phyloP scores from a whole-genome alignment of 2,329 filamentous ascomycete species.

The Aspergillus piperis region DNA sequence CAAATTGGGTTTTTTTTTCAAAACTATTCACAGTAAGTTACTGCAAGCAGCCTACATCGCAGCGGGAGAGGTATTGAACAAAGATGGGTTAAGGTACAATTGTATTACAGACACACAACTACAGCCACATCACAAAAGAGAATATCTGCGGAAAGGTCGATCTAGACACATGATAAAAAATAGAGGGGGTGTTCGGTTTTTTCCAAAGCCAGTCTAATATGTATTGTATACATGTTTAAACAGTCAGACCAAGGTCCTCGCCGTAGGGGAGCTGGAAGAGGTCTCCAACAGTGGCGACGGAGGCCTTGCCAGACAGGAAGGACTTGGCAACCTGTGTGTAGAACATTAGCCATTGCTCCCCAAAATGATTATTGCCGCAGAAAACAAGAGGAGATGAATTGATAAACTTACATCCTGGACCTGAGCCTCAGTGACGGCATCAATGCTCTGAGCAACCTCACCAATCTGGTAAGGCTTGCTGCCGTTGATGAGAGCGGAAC shows the following conservation, averaged over 20 bases:
- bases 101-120: conserved; percentile 44
- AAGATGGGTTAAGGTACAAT: conserved; percentile 37
- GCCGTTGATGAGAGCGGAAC: conserved; percentile 77
- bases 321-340: conserved; percentile 74
- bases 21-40: neutral
- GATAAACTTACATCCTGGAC: conserved; percentile 73
- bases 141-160: conserved; percentile 38
- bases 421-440: conserved; percentile 78
- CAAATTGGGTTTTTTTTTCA: neutral
- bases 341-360: conserved; percentile 6
- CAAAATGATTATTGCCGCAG: neutral
- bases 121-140: conserved; percentile 38
- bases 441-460: conserved; percentile 74
- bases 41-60: neutral
- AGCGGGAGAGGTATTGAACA: neutral
- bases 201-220: conserved; percentile 37
- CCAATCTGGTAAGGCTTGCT: conserved; percentile 82
- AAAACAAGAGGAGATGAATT: neutral
- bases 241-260: conserved; percentile 88
- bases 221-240: conserved; percentile 63
- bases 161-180: conserved; percentile 39
- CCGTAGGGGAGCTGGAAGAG: conserved; percentile 88
- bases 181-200: conserved; percentile 29
- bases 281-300: conserved; percentile 87
- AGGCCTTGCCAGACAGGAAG: conserved; percentile 83